Evolutionary conservation across 2,329 filamentous ascomycete species (phyloP).

Genomic region (Chalaropsis ovoidea): DNA sequence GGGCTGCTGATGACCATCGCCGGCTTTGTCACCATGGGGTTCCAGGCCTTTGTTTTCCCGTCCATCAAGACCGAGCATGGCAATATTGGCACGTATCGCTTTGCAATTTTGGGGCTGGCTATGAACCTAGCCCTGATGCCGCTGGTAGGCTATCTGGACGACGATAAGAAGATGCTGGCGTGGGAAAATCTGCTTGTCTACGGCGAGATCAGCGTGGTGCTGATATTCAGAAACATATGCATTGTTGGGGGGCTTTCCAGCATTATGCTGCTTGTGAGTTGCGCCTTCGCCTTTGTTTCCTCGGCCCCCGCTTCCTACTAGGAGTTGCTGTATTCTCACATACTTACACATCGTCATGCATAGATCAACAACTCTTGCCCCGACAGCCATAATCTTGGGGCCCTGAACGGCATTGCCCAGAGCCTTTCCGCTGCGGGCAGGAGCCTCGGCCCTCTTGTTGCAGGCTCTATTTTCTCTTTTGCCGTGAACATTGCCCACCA

Average conservation of each 20-base stretch:
- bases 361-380: slow-evolving; percentile 23
- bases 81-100: slow-evolving; percentile 74
- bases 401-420: slow-evolving; percentile 86
- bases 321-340: not conserved
- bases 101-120: slow-evolving; percentile 68
- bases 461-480: slow-evolving; percentile 74
- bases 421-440: slow-evolving; percentile 84
- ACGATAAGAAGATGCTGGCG: not conserved
- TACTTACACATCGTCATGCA: not conserved
- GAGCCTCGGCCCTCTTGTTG: slow-evolving; percentile 78
- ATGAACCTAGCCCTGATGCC: slow-evolving; percentile 80
- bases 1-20: slow-evolving; percentile 78
- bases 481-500: slow-evolving; percentile 61
- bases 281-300: not conserved
- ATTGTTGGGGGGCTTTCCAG: slow-evolving; percentile 83
- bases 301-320: not conserved
- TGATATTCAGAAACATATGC: slow-evolving; percentile 83
- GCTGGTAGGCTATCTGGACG: slow-evolving; percentile 67
- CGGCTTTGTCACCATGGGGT: slow-evolving; percentile 74
- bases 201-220: slow-evolving; percentile 64
- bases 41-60: slow-evolving; percentile 79
- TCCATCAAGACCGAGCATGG: slow-evolving; percentile 67
- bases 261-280: slow-evolving; percentile 69
- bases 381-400: slow-evolving; percentile 57
- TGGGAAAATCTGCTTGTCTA: slow-evolving; percentile 56